Evolutionary conservation across 2,329 filamentous ascomycete species (phyloP), one percentile per base, ranked within the genome.

Genomic region (Colletotrichum siamense): DNA sequence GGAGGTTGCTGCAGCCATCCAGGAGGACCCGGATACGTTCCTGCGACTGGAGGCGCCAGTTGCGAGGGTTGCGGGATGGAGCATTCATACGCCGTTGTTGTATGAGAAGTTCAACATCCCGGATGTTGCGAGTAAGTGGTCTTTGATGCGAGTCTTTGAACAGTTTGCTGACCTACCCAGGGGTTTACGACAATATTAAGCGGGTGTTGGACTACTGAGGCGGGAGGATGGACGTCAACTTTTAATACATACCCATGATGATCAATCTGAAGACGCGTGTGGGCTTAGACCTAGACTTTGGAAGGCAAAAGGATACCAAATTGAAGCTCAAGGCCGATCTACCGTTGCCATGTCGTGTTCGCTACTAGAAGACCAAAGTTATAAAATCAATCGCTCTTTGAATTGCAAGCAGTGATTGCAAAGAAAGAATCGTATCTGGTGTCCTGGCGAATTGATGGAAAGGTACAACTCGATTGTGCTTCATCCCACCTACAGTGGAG

Each of bases 1-100:
- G 7, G 96, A 98, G 82, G 93, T 98, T 1, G 95, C 96, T 2
- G 95, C 96, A 0, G 94, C 94, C 2, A 95, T 98, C 68, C 96
- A 98, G 83, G 95, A 97, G 79, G 92, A 94, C 72, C 83, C 86
- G 0, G 88, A 90, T 32, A 96, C 95, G 0, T 98, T 98, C 82
- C 83, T 97, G 78, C 90, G 93, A 5, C 86, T 98, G 32, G 96
- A 98, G 82, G 96, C 96, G 7, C 96, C 96, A 0, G 95, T 98
- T 9, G 91, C 93, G 79, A 91, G 96, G 66, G 93, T 98, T 7
- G 95, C 95, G 5, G 96, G 96, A n/a, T 98, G 95, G 95, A 95
- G 94, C 82, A 96, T 95, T 69, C 96, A 96, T 83, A 93, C 93
- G 36, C 94, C 95, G 1, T 84, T 98, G 81, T 84, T 94, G 44